Percentiles rank a stretch among this genome's conserved stretches.
Conservation (phyloP, 176 grass and related monocot genomes). For the Hyparrhenia diplandra region DNA sequence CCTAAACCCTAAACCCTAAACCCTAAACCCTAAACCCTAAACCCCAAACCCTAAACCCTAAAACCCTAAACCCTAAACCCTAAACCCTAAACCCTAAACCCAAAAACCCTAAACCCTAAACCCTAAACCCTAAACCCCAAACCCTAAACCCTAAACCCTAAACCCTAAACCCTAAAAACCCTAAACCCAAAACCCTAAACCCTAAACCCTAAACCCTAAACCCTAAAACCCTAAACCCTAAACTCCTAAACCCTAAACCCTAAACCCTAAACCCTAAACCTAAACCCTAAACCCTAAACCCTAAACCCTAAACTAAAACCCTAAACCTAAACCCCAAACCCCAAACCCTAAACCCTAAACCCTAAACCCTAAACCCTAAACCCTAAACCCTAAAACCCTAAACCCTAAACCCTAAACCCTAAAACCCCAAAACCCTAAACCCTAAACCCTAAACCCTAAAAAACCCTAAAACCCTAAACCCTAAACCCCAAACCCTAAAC, state of each 20-base stretch:
- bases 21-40: no score
- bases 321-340: neutral
- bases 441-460: neutral
- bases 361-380: neutral
- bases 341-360: neutral
- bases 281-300: neutral
- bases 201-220: neutral
- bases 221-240: neutral
- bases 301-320: neutral
- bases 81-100: no score
- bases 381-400: neutral
- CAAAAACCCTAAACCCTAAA: neutral
- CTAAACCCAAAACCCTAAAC: no score
- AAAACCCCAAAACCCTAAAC: conserved; percentile 6
- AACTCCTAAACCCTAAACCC: neutral
- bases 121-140: no score
- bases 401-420: neutral
- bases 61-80: neutral
- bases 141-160: no score
- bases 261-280: no score
- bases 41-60: neutral
- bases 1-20: no score
- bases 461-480: neutral
- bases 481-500: conserved; percentile 1
- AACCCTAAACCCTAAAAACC: neutral